Conservation (phyloP, 2,329 filamentous ascomycete species). For the Talaromyces albobiverticillius region DNA sequence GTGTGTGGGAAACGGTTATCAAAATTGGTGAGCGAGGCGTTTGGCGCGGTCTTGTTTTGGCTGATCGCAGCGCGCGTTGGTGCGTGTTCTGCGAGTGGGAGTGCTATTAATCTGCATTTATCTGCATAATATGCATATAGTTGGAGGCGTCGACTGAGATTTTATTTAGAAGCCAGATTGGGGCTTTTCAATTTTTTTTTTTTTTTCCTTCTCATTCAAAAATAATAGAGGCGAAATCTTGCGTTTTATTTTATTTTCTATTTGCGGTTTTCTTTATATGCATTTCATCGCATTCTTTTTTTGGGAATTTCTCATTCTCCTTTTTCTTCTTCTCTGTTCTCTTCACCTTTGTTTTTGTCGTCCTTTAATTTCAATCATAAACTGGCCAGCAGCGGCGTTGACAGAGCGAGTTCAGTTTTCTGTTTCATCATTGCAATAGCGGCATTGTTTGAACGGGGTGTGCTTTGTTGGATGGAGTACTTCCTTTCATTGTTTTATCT, state of each 20-base stretch:
- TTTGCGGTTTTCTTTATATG: neutral
- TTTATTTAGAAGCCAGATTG: neutral
- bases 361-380: neutral
- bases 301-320: neutral
- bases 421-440: slow-evolving; percentile 4
- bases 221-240: slow-evolving; percentile 1
- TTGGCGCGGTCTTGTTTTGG: slow-evolving; percentile 63
- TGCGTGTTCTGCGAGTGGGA: slow-evolving; percentile 70
- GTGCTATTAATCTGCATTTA: slow-evolving; percentile 43
- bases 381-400: slow-evolving; percentile 7
- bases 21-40: slow-evolving; percentile 63
- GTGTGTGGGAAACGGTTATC: slow-evolving; percentile 64
- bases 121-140: neutral
- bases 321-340: neutral
- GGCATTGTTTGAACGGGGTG: slow-evolving; percentile 10
- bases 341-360: neutral
- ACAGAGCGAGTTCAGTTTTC: slow-evolving; percentile 1
- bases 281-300: too few species aligned
- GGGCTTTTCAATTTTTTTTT: neutral
- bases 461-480: neutral
- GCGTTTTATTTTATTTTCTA: neutral
- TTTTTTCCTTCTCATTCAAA: neutral
- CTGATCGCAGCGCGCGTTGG: slow-evolving; percentile 64
- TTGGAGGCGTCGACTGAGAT: neutral
- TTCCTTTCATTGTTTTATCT: neutral